Evolutionary conservation across 73 alveolate species (phyloP).

Genomic region (Halteria grandinella): DNA sequence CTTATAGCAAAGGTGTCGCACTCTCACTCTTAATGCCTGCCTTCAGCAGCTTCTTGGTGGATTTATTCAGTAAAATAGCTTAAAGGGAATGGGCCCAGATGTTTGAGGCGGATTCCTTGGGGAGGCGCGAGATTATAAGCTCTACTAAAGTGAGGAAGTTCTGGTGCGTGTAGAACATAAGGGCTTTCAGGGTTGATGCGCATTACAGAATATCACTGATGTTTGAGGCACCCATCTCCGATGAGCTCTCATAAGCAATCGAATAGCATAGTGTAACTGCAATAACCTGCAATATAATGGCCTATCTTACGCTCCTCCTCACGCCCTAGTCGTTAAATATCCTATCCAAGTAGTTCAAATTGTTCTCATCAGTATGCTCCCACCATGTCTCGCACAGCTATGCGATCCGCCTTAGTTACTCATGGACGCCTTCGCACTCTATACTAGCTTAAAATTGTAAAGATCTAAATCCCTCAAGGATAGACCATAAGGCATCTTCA

Average conservation of each 20-base stretch:
- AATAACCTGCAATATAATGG: slow-evolving; percentile 9
- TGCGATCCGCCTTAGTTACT: neutral
- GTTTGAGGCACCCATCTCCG: too few relatives aligned
- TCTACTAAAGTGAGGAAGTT: slow-evolving; percentile 33
- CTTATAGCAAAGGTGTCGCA: slow-evolving; percentile 12
- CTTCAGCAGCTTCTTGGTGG: slow-evolving; percentile 38
- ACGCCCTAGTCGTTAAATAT: slow-evolving; percentile 55
- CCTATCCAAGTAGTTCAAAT: slow-evolving; percentile 43
- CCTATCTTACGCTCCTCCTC: slow-evolving; percentile 38
- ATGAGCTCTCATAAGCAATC: slow-evolving; percentile 18
- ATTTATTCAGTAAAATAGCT: slow-evolving; percentile 42
- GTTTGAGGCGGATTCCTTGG: slow-evolving; percentile 23
- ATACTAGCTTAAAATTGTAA: slow-evolving; percentile 1
- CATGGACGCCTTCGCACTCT: too few relatives aligned
- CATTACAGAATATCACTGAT: too few relatives aligned
- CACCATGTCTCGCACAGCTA: slow-evolving; percentile 68
- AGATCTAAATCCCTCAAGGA: slow-evolving; percentile 44
- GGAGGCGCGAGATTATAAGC: slow-evolving; percentile 38
- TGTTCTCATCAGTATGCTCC: slow-evolving; percentile 64
- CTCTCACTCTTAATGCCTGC: slow-evolving; percentile 18
- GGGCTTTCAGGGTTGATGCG: slow-evolving; percentile 11
- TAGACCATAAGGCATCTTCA: slow-evolving; percentile 52
- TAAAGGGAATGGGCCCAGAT: slow-evolving; percentile 51
- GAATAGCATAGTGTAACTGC: slow-evolving; percentile 32
- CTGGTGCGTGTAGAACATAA: slow-evolving; percentile 48